Base-by-base conservation (phyloP, 371 early-diverging fungal genomes). In the Saksenaea vasiformis region DNA sequence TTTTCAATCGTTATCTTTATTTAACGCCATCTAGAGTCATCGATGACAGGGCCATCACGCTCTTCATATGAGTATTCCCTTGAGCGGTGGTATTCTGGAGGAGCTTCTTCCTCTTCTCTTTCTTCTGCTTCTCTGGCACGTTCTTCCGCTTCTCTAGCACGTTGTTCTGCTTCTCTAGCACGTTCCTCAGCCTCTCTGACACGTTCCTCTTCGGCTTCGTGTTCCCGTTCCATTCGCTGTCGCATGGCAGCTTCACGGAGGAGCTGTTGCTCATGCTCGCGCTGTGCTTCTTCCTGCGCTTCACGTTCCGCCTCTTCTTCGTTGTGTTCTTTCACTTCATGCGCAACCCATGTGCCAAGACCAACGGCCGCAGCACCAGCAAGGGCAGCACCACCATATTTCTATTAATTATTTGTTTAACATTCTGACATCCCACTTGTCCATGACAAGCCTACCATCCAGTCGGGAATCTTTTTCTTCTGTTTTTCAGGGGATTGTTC, bases 291-390 rank as follows among this genome's bases (percentile, higher is more conserved):
- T 47, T 47, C 51, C 51, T 10, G 17, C 5, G 51, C 62, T 38
- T 58, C 66, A 11, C 59, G 58, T 14, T 62, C 60, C 15, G 68
- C 51, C 27, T 67, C 66, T 15, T 76, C 70, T 19, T 77, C 68
- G 19, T 74, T 59, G 17, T 77, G 70, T 27, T 73, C 72, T 38
- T 71, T 66, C 44, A 68, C 37, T 47, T 73, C 71, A 56, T 72
- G 66, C 3, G 51, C 62, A 3, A 60, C 74, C 71, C 70, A 80
- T 2, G 71, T 54, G 44, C 75, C 80, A 24, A 76, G 56, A 5
- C 76, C 80, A 22, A 76, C 61, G 24, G 71, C 76, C 8, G 76
- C 80, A 53, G 73, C 77, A 57, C 75, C 80, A 37, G 73, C 78
- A 58, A 76, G 58, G 2, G 74, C 78, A 35, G 67, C 69, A 54